Evolutionary conservation across 2,329 filamentous ascomycete genomes (phyloP).

Genomic region (Acrocalymma vagum): DNA sequence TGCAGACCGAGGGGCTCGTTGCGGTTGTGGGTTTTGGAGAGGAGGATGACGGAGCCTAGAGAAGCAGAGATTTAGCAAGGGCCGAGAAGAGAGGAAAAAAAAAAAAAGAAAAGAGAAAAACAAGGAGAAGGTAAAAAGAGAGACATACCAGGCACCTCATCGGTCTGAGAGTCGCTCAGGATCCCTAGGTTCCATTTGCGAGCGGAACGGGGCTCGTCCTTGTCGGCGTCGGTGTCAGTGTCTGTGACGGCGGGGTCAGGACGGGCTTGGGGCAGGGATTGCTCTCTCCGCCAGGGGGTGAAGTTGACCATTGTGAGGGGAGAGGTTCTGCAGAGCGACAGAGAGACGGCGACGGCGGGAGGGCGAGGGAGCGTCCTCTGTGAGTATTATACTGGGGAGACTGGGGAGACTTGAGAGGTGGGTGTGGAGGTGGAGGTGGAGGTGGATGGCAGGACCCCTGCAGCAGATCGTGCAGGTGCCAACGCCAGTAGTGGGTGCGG

Average conservation of each 20-base stretch:
- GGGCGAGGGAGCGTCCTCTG: too few species aligned
- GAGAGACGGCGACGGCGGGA: too few species aligned
- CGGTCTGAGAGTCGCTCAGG: slow-evolving; percentile 79
- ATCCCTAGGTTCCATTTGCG: slow-evolving; percentile 74
- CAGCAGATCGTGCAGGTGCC: too few species aligned
- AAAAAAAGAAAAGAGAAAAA: too few species aligned
- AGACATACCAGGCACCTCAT: slow-evolving; percentile 82
- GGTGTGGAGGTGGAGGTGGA: too few species aligned
- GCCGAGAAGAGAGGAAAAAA: background rate
- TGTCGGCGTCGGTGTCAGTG: slow-evolving; percentile 3
- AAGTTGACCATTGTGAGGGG: slow-evolving; percentile 33
- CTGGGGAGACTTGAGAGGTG: too few species aligned
- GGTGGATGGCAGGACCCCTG: too few species aligned
- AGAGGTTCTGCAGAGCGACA: too few species aligned
- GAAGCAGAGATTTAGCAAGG: background rate
- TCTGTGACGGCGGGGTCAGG: slow-evolving; percentile 7
- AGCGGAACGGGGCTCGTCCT: slow-evolving; percentile 12
- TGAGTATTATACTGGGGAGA: too few species aligned
- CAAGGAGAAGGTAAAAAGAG: background rate
- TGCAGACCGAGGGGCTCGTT: slow-evolving; percentile 70
- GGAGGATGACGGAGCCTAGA: slow-evolving; percentile 67
- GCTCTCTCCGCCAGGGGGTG: slow-evolving; percentile 25
- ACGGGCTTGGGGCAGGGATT: slow-evolving; percentile 8
- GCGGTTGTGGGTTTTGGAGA: slow-evolving; percentile 63
- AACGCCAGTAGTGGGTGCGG: too few species aligned